Base-by-base conservation (phyloP, 148 eudicot genomes). In the Arctostaphylos glauca region DNA sequence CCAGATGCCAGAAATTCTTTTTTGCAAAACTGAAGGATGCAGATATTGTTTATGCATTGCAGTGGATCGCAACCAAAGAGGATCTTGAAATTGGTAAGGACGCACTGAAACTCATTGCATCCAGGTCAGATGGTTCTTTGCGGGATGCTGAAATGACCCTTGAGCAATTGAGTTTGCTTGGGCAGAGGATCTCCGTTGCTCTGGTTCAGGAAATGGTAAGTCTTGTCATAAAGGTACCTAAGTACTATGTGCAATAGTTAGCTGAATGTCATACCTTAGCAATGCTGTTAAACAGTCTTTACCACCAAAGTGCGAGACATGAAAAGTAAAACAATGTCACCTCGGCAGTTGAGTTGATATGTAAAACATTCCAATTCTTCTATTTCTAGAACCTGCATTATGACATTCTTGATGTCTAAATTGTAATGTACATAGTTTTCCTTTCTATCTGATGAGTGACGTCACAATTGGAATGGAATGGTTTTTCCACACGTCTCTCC, bases 61-160 rank as follows among this genome's bases (percentile, higher is more conserved):
- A 93, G 80, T 90, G 93, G 94, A 89, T 96, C 79, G 93, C 99
- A 70, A 88, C 91, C 31, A 96, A 94, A 89, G 99, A 96, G 89
- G 91, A 92, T 79, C 82, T 94, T 44, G 93, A 93, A 78, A 93
- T 96, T 47, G 98, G 94, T 76, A 89, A 85, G 82, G 98, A 92
- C 80, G 99, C 99, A 9, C 73, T 96, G 6, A 94, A 92, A 92
- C 97, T 96, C 81, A 91, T 96, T 83, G 95, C 99, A 49, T 93
- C 98, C 19, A 87, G 98, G 79, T 94, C 99, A 68, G 97, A 94
- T 88, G 99, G 99, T 76, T 94, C 99, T 53, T 84, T 96, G 84
- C 91, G 99, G 84, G 99, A 96, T 81, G 99, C 98, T 71, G 94
- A 96, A 90, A 96, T 96, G 98, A 96, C 98, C 55, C 92, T 96